phyloP scores from a whole-genome alignment of 192 early-diverging fungal species.

The Backusella westeae region DNA sequence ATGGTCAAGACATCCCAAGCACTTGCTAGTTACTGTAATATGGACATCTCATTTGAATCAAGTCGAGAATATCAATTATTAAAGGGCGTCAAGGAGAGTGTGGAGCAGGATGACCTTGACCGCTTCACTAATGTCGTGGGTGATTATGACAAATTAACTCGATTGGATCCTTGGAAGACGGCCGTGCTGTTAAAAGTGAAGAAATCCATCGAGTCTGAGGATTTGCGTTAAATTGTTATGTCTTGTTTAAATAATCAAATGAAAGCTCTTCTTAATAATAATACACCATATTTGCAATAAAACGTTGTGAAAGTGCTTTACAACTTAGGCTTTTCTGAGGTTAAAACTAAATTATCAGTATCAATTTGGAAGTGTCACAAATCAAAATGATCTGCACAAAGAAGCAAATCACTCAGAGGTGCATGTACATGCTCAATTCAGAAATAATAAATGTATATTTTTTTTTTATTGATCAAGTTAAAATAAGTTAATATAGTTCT shows the following conservation, averaged over 20 bases:
- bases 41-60: slow-evolving; percentile 85
- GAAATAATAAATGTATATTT: not conserved
- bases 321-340: not conserved
- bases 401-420: not conserved
- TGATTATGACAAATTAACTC: slow-evolving; percentile 84
- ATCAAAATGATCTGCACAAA: not conserved
- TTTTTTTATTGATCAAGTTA: not conserved
- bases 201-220: slow-evolving; percentile 61
- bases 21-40: slow-evolving; percentile 79
- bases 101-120: slow-evolving; percentile 79
- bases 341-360: not conserved
- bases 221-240: slow-evolving; percentile 13
- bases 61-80: slow-evolving; percentile 86
- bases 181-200: slow-evolving; percentile 86
- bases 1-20: slow-evolving; percentile 69
- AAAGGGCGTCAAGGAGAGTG: slow-evolving; percentile 65
- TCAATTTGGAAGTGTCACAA: not conserved
- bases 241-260: not conserved
- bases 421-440: not conserved
- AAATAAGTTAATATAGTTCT: not conserved
- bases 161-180: slow-evolving; percentile 98
- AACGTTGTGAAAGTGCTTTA: not conserved
- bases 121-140: slow-evolving; percentile 79
- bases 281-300: not conserved
- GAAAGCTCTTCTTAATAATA: not conserved